Evolutionary conservation across 169 alveolate genomes (phyloP).

Genomic region (Perkinsus chesapeaki): DNA sequence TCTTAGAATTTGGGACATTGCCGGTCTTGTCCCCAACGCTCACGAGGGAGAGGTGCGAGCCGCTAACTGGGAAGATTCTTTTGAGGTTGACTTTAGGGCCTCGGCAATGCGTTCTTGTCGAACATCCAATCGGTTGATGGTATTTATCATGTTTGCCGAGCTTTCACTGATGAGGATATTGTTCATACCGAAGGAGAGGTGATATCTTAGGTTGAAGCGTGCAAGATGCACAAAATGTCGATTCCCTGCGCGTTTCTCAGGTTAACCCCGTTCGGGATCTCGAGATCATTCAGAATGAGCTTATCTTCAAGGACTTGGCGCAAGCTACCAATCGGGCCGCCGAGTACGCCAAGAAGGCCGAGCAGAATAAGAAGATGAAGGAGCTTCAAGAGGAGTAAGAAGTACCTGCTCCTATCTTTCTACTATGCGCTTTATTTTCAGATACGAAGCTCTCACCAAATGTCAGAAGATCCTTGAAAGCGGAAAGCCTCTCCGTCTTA

Average conservation of each 20-base stretch:
- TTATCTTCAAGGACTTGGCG: constrained; percentile 87
- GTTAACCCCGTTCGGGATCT: constrained; percentile 91
- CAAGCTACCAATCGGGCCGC: neutral
- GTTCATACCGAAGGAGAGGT: constrained; percentile 97
- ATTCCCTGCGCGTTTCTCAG: neutral
- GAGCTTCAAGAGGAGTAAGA: neutral
- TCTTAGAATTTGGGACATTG: constrained; percentile 92
- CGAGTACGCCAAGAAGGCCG: constrained; percentile 81
- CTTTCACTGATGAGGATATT: constrained; percentile 91
- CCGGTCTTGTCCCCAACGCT: constrained; percentile 98
- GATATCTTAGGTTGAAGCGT: neutral
- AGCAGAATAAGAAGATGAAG: constrained; percentile 24
- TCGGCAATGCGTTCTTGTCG: constrained; percentile 96
- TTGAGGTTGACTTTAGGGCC: constrained; percentile 55
- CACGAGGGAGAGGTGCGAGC: constrained; percentile 78
- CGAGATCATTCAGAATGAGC: constrained; percentile 87
- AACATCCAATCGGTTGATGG: constrained; percentile 84
- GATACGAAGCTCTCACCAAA: neutral
- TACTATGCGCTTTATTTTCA: neutral
- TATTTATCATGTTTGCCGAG: constrained; percentile 83
- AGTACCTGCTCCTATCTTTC: neutral
- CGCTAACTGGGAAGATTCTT: too few relatives aligned
- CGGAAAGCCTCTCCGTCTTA: constrained; percentile 16
- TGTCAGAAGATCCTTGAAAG: constrained; percentile 15
- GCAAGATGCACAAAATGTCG: neutral